These are phyloP conservation scores for Podaxis carcinomalis DNA, from an alignment of 768 basidiomycete genomes.

Conservation along the genomic window DNA sequence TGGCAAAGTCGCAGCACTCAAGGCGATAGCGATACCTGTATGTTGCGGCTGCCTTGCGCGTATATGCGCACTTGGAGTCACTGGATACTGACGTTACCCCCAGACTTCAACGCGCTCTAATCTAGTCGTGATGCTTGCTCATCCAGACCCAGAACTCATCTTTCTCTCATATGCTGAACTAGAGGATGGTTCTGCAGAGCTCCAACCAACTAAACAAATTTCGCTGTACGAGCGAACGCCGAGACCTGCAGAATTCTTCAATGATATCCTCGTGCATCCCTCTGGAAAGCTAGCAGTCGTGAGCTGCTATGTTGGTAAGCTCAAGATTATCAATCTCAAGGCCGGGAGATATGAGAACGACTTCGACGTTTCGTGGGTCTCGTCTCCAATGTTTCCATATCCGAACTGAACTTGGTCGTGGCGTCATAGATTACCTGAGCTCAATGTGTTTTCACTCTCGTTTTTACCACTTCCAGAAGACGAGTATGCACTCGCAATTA, in stretches of 20 bases:
- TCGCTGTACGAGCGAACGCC: constrained; percentile 52
- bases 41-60: constrained; percentile 16
- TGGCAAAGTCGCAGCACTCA: constrained; percentile 60
- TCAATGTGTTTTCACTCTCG: constrained; percentile 63
- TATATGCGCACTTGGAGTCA: constrained; percentile 7
- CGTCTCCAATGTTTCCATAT: not conserved
- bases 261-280: constrained; percentile 62
- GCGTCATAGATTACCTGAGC: constrained; percentile 49
- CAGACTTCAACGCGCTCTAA: constrained; percentile 39
- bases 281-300: constrained; percentile 56
- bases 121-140: constrained; percentile 66
- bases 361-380: constrained; percentile 61
- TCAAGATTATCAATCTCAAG: constrained; percentile 58
- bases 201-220: constrained; percentile 41
- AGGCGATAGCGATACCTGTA: constrained; percentile 52
- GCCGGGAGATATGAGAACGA: constrained; percentile 51
- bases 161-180: constrained; percentile 50
- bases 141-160: constrained; percentile 71
- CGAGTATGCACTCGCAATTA: constrained; percentile 55
- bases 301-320: constrained; percentile 65
- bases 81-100: not conserved
- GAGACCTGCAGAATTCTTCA: constrained; percentile 70
- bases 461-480: constrained; percentile 48
- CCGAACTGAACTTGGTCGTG: constrained; percentile 2
- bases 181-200: constrained; percentile 25